Conservation (phyloP, 305 asterid genomes). For the Stenogyne calaminthoides region DNA sequence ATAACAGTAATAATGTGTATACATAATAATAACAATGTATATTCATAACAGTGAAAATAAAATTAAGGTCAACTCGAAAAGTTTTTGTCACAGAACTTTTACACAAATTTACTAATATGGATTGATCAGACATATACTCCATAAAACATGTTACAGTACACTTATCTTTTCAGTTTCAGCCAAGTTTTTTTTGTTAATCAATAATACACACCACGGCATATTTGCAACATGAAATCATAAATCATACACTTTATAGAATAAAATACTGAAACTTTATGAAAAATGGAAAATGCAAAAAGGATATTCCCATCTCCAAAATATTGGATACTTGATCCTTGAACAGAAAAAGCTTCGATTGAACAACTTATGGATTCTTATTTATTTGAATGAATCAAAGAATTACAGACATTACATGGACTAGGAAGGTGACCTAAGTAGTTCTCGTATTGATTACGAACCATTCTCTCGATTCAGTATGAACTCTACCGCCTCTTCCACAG, state of each 20-base stretch:
- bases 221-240: background rate
- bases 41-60: too few species aligned
- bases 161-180: background rate
- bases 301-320: background rate
- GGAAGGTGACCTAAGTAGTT: too few species aligned
- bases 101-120: background rate
- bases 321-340: background rate
- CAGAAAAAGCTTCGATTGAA: background rate
- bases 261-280: background rate
- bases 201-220: background rate
- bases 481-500: conserved; percentile 68
- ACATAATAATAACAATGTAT: too few species aligned
- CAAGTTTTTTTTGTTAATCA: background rate
- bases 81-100: too few species aligned
- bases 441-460: conserved; percentile 30
- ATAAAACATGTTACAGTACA: background rate
- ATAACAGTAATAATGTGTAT: too few species aligned
- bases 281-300: background rate
- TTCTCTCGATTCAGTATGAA: conserved; percentile 56
- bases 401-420: background rate
- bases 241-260: background rate
- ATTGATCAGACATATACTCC: background rate
- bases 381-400: conserved; percentile 25
- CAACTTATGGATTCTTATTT: background rate
- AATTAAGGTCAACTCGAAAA: too few species aligned